Evolutionary conservation across 371 early-diverging fungal genomes (phyloP).

Genomic region (Capniomyces stellatus): DNA sequence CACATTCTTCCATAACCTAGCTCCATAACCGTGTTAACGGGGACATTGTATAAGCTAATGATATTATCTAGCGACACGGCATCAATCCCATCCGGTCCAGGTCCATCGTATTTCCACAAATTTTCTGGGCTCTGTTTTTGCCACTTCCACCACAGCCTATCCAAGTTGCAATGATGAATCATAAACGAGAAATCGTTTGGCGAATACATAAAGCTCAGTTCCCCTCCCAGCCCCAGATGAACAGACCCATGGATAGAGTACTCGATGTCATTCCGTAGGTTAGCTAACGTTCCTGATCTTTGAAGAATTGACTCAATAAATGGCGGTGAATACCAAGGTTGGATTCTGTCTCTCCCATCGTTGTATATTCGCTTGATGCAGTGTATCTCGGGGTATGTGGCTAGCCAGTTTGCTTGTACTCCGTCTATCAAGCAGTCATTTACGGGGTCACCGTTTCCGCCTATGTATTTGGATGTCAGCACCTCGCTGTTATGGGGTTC

Average conservation of each 20-base stretch:
- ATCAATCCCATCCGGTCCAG: neutral
- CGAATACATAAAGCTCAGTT: constrained; percentile 18
- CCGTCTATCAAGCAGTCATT: constrained; percentile 20
- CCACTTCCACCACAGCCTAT: constrained; percentile 26
- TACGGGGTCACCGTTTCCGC: constrained; percentile 14
- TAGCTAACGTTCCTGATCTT: constrained; percentile 7
- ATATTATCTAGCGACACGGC: neutral
- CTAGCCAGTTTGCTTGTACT: constrained; percentile 17
- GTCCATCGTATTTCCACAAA: neutral
- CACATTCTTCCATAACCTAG: neutral
- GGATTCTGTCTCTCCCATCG: constrained; percentile 17
- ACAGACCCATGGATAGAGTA: constrained; percentile 24
- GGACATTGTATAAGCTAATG: neutral
- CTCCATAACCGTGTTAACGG: neutral
- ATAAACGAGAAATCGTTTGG: constrained; percentile 28
- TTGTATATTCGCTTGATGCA: constrained; percentile 23
- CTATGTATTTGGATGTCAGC: constrained; percentile 8
- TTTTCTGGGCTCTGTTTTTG: too few relatives aligned
- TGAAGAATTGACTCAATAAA: constrained; percentile 15
- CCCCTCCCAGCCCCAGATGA: constrained; percentile 19
- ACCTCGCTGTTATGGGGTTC: constrained; percentile 14
- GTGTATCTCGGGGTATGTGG: constrained; percentile 15
- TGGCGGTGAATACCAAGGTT: constrained; percentile 16
- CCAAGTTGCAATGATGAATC: constrained; percentile 26
- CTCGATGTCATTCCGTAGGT: constrained; percentile 22